Conservation (phyloP, 192 early-diverging fungal genomes). For the Coemansia pectinata region DNA sequence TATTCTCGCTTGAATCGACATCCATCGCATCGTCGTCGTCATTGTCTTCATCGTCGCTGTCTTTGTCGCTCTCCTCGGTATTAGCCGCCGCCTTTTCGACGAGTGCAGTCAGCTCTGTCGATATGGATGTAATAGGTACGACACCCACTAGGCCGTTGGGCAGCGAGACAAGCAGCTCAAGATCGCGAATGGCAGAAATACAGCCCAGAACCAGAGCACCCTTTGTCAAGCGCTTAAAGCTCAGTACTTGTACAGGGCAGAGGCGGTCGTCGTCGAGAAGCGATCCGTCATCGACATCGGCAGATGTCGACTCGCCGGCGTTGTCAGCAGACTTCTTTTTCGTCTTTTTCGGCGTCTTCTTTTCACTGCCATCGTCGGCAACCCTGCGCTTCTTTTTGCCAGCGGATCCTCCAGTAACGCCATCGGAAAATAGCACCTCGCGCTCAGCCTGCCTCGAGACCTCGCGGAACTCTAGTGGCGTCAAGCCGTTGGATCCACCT, state of each 20-base stretch:
- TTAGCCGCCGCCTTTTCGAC: constrained; percentile 69
- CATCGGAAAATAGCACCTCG: constrained; percentile 63
- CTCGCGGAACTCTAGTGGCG: constrained; percentile 82
- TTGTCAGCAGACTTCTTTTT: constrained; percentile 51
- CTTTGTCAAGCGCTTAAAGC: constrained; percentile 63
- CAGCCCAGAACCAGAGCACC: constrained; percentile 78
- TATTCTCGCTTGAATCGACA: constrained; percentile 34
- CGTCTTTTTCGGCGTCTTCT: constrained; percentile 54
- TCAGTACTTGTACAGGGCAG: constrained; percentile 38
- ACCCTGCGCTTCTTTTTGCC: constrained; percentile 61
- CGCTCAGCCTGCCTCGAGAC: constrained; percentile 71
- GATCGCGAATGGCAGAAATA: constrained; percentile 75
- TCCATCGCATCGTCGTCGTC: constrained; percentile 43
- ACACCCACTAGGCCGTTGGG: constrained; percentile 82
- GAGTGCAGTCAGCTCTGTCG: constrained; percentile 64
- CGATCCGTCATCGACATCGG: constrained; percentile 2
- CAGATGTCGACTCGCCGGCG: neutral
- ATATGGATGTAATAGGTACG: constrained; percentile 88
- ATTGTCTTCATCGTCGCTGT: constrained; percentile 34
- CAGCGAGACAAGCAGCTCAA: constrained; percentile 80
- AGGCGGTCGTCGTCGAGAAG: constrained; percentile 27
- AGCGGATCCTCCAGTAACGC: constrained; percentile 31
- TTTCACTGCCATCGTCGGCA: constrained; percentile 25
- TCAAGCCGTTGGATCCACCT: constrained; percentile 76
- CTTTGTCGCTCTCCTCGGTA: constrained; percentile 56